Evolutionary conservation across 1,284 basidiomycete species (phyloP), one percentile per base, ranked within the genome.

Genomic region (Sphaerobolus stellatus): DNA sequence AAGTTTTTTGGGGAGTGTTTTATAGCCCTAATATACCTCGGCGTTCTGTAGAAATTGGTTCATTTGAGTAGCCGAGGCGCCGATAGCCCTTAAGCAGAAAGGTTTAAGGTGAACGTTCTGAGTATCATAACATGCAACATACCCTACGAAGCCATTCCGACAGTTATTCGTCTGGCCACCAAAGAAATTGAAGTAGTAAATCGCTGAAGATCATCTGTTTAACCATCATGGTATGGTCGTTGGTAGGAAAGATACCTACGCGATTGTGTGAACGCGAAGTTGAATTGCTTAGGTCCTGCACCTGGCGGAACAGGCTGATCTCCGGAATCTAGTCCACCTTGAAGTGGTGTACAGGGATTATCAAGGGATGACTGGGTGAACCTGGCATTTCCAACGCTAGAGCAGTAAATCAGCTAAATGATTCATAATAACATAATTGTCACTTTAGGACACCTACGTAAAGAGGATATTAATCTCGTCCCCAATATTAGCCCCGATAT

Each of bases 341-440:
- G 54, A 8, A 68, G 54, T 11, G 68, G 67, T 0, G 66, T 56
- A 59, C 84, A 86, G 2, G 84, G 84, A 9, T 64, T 67, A 2
- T 68, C 69, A 24, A 86, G 73, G 2, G 79, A 73, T 2, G 82
- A 84, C 58, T 84, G 83, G 0, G 83, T 83, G 22, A 74, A n/a
- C n/a, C n/a, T n/a, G n/a, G n/a, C n/a, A n/a, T n/a, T n/a, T n/a
- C n/a, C n/a, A n/a, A n/a, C n/a, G n/a, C n/a, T n/a, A n/a, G n/a
- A n/a, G n/a, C n/a, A n/a, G n/a, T n/a, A n/a, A n/a, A n/a, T n/a
- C n/a, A n/a, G n/a, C n/a, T n/a, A n/a, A n/a, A n/a, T n/a, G n/a
- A n/a, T n/a, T n/a, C n/a, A n/a, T n/a, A n/a, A n/a, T n/a, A n/a
- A n/a, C n/a, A n/a, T n/a, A n/a, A n/a, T n/a, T n/a, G n/a, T n/a